Base-by-base conservation (phyloP, 768 basidiomycete species). In the Xerocomellus chrysenteron region DNA sequence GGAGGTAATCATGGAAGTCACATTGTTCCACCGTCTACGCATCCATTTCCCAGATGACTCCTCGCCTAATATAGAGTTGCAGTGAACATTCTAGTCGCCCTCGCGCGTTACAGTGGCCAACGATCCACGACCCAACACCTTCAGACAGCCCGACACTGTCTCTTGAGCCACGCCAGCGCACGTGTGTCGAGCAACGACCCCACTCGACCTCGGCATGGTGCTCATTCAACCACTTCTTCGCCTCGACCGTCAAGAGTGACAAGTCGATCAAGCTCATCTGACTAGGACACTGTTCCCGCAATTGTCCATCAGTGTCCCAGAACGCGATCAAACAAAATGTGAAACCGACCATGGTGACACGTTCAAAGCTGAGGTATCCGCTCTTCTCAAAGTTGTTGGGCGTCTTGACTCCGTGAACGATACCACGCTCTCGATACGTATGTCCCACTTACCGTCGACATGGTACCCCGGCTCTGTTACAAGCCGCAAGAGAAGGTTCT, bases 371-470 rank as follows among this genome's bases (percentile, higher is more conserved):
- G 33, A 97, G 80, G 72, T 85, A 98, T 2, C 88, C 91, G 19
- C 84, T 83, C 28, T 86, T 81, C 2, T 91, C 93, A 68, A 95
- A 98, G 60, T 82, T 80, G 66, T 92, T 81, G 52, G 85, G 82
- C 1, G 92, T 93, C 51, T 87, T 70, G 11, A 73, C 86, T 43
- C 86, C 80, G 47, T 82, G 79, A 4, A 96, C 89, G 19, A 96
- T 76, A 94, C 84, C 42, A 98, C 80, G 70, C 84, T 94, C 74
- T 99, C 96, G 63, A 96, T 92, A 5, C 97, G 86, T 64, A 98
- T 93, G 2, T 95, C 96, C 65, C 87, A 98, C 44, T 80, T 76
- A 2, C 94, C 96, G 63, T 98, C 94, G 9, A 83, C 85, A 68
- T 97, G 96, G 70, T 89, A 96, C 10, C 94, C 94, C 1, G 94